Evolutionary conservation across 129 eudicot genomes (phyloP).

Genomic region (Deinandra increscens): DNA sequence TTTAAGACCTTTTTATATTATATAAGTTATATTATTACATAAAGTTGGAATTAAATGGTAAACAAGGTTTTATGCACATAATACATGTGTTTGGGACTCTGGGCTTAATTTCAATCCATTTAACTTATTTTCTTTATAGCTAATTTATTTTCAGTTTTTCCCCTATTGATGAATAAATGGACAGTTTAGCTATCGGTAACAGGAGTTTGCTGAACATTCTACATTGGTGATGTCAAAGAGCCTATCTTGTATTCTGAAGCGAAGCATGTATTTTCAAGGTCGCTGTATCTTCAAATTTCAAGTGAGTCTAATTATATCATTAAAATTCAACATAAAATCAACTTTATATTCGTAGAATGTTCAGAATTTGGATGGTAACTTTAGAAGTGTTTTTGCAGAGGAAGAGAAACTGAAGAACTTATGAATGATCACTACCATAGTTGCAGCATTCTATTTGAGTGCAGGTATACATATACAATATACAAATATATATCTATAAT

Average conservation of each 20-base stretch:
- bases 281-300: conserved; percentile 56
- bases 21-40: not conserved
- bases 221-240: conserved; percentile 49
- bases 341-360: not conserved
- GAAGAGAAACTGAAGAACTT: conserved; percentile 80
- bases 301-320: conserved; percentile 35
- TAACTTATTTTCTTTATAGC: not conserved
- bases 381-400: conserved; percentile 43
- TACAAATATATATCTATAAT: too few species aligned
- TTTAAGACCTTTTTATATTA: not conserved
- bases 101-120: not conserved
- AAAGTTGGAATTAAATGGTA: not conserved
- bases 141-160: not conserved
- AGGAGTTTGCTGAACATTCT: conserved; percentile 1
- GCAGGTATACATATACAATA: conserved; percentile 59
- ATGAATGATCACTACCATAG: conserved; percentile 93
- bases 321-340: not conserved
- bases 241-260: conserved; percentile 90
- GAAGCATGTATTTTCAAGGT: conserved; percentile 80
- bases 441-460: conserved; percentile 88
- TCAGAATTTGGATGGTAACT: conserved; percentile 1
- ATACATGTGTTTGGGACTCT: not conserved
- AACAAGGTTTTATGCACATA: not conserved
- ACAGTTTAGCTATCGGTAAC: not conserved
- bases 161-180: not conserved